A percentile compares a stretch with the other conserved stretches of the same genome.
phyloP scores from a whole-genome alignment of 2,329 filamentous ascomycete species.

The Emericellopsis atlantica region DNA sequence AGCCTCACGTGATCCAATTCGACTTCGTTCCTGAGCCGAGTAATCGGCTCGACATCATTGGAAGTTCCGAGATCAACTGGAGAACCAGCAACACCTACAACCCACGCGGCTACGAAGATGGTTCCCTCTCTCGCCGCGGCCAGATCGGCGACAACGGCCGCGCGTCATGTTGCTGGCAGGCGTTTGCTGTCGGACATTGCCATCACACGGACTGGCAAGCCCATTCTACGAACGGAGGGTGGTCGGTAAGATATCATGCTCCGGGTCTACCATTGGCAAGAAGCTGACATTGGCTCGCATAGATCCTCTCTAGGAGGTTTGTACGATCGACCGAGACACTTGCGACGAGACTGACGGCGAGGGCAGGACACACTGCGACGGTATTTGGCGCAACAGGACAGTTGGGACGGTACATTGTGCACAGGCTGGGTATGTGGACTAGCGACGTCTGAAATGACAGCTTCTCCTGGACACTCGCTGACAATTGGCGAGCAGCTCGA shows the following conservation, averaged over 20 bases:
- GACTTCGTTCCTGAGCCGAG: background rate
- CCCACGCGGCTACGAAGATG: constrained; percentile 28
- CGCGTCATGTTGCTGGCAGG: constrained; percentile 33
- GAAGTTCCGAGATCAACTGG: background rate
- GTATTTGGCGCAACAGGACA: constrained; percentile 97
- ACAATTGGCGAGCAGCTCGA: constrained; percentile 44
- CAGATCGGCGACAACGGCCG: constrained; percentile 37
- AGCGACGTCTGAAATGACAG: background rate
- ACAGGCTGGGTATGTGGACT: constrained; percentile 57
- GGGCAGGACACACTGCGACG: constrained; percentile 79
- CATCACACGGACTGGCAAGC: constrained; percentile 93
- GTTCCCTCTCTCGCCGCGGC: constrained; percentile 42
- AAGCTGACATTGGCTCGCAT: constrained; percentile 19
- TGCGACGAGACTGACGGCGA: constrained; percentile 12
- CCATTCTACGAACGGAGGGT: constrained; percentile 77
- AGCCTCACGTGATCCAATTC: background rate
- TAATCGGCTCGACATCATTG: background rate
- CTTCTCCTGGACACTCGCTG: constrained; percentile 5
- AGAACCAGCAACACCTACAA: constrained; percentile 8
- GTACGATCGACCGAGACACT: constrained; percentile 5
- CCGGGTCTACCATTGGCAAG: no score
- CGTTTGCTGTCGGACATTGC: constrained; percentile 65
- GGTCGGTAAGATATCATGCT: constrained; percentile 55
- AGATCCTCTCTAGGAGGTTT: constrained; percentile 82
- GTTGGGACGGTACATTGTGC: constrained; percentile 93